Evolutionary conservation across 805 yeast species (phyloP), one percentile per base, ranked within the genome.

Genomic region (Kodamaea fukazawae): DNA sequence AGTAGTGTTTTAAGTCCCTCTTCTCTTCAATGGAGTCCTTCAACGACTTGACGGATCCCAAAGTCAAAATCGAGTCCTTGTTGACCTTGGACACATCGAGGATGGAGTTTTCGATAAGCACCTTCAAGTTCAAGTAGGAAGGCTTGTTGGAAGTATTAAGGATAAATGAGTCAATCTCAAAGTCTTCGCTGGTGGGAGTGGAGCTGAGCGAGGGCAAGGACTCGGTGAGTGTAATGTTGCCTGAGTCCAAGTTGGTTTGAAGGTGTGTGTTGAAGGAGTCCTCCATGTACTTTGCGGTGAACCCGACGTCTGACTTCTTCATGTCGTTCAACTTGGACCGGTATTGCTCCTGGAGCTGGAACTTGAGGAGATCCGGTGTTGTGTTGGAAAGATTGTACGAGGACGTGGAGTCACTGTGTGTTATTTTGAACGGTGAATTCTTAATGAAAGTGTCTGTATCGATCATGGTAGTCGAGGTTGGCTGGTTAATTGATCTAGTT

Each of bases 31-130:
- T 60, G 12, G 30, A 34, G n/a, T 39, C 41, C 42, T 67, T 67
- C 44, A 69, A 43, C 7, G 36, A 41, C 20, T 57, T 53, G 33
- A 67, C 48, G 15, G 56, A 44, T 12, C 53, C 37, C 14, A 67
- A 49, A 4, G 71, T 53, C 20, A 69, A 43, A 4, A 69, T 58
- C 13, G 68, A 53, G 29, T 62, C 56, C 38, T 57, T 61, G 38
- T 58, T 55, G 25, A 67, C 53, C 34, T 61, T 63, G n/a, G 60
- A 50, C 4, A 63, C 54, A 45, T 68, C 73, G 41, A 69, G 66
- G 12, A 68, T 63, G 4, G 72, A 61, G 48, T 70, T 70, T 49
- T 71, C 76, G 36, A 71, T 71, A 39, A 71, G 58, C 2, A 71
- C 61, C 46, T 66, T 62, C 49, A 71, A 53, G 47, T 69, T 67